Conservation (phyloP, 1,139 yeast genomes). For the Kluyveromyces sp. region DNA sequence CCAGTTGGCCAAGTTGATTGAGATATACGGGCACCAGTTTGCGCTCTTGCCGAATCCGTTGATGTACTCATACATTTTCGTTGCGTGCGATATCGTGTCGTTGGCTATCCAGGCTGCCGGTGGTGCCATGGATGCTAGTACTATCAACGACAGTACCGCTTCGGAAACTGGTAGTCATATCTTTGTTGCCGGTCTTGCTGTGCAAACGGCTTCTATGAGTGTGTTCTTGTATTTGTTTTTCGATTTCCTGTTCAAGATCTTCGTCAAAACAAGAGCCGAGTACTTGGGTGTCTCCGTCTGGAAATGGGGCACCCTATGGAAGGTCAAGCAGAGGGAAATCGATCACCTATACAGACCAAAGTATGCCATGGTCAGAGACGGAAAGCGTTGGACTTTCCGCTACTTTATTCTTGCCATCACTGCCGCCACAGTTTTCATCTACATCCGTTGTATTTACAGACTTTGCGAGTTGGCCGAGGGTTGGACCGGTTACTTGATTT, state of each 20-base stretch:
- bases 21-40: conserved; percentile 56
- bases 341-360: conserved; percentile 23
- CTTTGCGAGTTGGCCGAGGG: conserved; percentile 75
- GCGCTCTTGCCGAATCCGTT: conserved; percentile 59
- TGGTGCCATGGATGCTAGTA: conserved; percentile 60
- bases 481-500: conserved; percentile 62
- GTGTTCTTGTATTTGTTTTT: conserved; percentile 52
- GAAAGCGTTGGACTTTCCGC: conserved; percentile 32
- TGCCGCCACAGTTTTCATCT: conserved; percentile 49
- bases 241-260: conserved; percentile 44
- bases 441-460: conserved; percentile 72
- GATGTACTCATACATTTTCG: conserved; percentile 65
- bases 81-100: conserved; percentile 59
- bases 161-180: conserved; percentile 56
- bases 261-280: conserved; percentile 31
- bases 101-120: conserved; percentile 76
- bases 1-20: conserved; percentile 63
- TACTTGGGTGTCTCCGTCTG: conserved; percentile 15
- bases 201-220: conserved; percentile 71
- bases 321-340: conserved; percentile 22
- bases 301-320: conserved; percentile 23
- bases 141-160: conserved; percentile 30
- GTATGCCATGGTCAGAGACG: conserved; percentile 19
- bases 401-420: conserved; percentile 48
- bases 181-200: conserved; percentile 75